Percentiles rank a stretch among this genome's conserved stretches.
phyloP scores from a whole-genome alignment of 2,329 filamentous ascomycete species.

The Coniochaeta ligniaria region DNA sequence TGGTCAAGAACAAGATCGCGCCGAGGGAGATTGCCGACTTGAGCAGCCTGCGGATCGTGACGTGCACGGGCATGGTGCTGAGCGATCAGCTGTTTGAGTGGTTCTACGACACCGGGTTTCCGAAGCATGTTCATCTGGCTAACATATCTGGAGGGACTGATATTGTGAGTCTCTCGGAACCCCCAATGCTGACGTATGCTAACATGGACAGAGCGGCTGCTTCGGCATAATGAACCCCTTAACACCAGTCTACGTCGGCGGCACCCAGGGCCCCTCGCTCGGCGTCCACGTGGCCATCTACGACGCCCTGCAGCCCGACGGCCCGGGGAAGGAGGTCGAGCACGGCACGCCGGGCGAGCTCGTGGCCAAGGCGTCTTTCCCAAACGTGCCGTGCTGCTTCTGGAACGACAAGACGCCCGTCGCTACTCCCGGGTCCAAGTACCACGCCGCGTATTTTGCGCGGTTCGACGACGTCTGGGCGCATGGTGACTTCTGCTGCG shows the following conservation, averaged over 20 bases:
- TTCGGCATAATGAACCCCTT: slow-evolving; percentile 62
- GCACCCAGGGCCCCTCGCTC: slow-evolving; percentile 41
- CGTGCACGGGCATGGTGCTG: slow-evolving; percentile 75
- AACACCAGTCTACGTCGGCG: slow-evolving; percentile 55
- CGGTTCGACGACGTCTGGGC: slow-evolving; percentile 67
- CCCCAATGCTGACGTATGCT: not conserved
- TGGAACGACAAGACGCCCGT: slow-evolving; percentile 43
- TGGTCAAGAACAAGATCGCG: slow-evolving; percentile 55
- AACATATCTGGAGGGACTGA: slow-evolving; percentile 78
- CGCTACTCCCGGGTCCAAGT: slow-evolving; percentile 45
- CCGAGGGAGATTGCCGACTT: slow-evolving; percentile 60
- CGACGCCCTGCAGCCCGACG: slow-evolving; percentile 51
- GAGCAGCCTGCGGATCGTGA: slow-evolving; percentile 52
- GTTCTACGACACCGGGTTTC: slow-evolving; percentile 68
- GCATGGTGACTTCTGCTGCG: slow-evolving; percentile 71
- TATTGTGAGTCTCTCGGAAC: slow-evolving; percentile 39
- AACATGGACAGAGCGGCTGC: slow-evolving; percentile 41
- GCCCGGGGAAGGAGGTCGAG: slow-evolving; percentile 35
- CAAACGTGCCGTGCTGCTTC: slow-evolving; percentile 65
- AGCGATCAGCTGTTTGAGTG: slow-evolving; percentile 72
- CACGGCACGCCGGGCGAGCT: slow-evolving; percentile 67
- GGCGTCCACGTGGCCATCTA: slow-evolving; percentile 50
- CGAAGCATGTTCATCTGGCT: slow-evolving; percentile 54
- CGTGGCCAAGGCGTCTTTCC: slow-evolving; percentile 63
- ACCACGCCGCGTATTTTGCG: slow-evolving; percentile 53